Base-by-base conservation (phyloP, 352 stramenopile genomes). In the Phytophthora capsici region DNA sequence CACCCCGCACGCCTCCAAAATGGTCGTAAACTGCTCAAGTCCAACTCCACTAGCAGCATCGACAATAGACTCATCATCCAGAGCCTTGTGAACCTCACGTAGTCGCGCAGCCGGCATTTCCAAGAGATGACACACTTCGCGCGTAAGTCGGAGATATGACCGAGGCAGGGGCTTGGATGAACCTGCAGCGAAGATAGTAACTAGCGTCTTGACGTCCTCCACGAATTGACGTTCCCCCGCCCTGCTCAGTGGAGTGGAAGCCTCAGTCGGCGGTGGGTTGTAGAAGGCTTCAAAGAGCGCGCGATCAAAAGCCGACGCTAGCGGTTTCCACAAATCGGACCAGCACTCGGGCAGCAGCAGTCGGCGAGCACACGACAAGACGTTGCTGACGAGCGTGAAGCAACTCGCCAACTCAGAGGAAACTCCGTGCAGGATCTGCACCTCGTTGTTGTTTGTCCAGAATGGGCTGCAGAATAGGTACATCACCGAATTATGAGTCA, bases 11-110 rank as follows among this genome's bases (percentile, higher is more conserved):
- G 81, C 80, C 43, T 93, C 84, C 6, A 93, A 73, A 45, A 93
- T 90, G 16, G 78, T 91, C 41, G 77, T 84, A 63, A 91, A 60
- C 57, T 91, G 84, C 56, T 89, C 82, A 37, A 86, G 69, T 8
- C 26, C 48, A 38, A 44, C 54, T 19, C 54, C 34, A 43, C 6
- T 41, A 9, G 53, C 57, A 34, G 8, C 25, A 40, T 37, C 46
- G 41, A 13, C 44, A n/a, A 56, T 32, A 20, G 50, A 43, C 26
- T 69, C 51, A 69, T 77, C 67, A 19, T 74, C 61, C 25, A 93
- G 36, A 16, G 74, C 81, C 28, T 78, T 78, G 30, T 40, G 64
- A 40, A 93, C 44, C n/a, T 88, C 84, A 9, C 22, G 48, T 13
- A 85, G 49, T 57, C 77, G 86, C 14, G 62, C 10, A 2, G 51